Percentiles rank a stretch among this genome's conserved stretches.
Conservation (phyloP, 1,284 basidiomycete genomes). For the Wallemia ichthyophaga region DNA sequence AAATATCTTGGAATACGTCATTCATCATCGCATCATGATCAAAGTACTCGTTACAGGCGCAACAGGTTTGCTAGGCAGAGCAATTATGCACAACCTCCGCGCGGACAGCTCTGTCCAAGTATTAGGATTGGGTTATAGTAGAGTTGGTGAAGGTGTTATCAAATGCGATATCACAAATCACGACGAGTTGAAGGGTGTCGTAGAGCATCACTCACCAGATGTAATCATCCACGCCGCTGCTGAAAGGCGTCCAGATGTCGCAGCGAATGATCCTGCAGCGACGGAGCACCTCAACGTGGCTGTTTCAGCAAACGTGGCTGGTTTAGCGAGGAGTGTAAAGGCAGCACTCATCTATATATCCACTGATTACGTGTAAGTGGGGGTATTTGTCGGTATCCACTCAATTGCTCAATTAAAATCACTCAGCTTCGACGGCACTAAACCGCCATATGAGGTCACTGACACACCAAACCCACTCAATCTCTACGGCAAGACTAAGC, state of each 20-base stretch:
- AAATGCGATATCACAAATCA: conserved; percentile 20
- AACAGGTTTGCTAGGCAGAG: conserved; percentile 21
- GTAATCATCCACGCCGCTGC: conserved; percentile 22
- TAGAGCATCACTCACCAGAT: conserved; percentile 15
- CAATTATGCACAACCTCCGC: conserved; percentile 13
- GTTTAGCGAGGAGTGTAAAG: conserved; percentile 9
- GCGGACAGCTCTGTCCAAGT: conserved; percentile 10
- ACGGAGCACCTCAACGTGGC: conserved; percentile 19
- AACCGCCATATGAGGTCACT: conserved; percentile 19
- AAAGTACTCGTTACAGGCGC: conserved; percentile 14
- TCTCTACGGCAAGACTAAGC: conserved; percentile 16
- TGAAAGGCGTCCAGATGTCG: conserved; percentile 17
- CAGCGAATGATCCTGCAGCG: conserved; percentile 17
- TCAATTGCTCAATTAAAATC: background rate
- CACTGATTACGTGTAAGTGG: conserved; percentile 12
- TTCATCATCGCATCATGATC: background rate
- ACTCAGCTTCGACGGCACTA: conserved; percentile 11
- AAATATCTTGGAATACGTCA: background rate
- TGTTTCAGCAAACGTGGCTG: conserved; percentile 13
- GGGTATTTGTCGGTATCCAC: background rate
- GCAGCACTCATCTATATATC: conserved; percentile 20
- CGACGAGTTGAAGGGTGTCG: conserved; percentile 15
- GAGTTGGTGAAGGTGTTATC: conserved; percentile 13
- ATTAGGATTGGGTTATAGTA: conserved; percentile 16
- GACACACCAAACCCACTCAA: conserved; percentile 19